Percentiles rank a stretch among this genome's conserved stretches.
Conservation (phyloP, 306 rosid genomes). For the Luffa aegyptiaca region DNA sequence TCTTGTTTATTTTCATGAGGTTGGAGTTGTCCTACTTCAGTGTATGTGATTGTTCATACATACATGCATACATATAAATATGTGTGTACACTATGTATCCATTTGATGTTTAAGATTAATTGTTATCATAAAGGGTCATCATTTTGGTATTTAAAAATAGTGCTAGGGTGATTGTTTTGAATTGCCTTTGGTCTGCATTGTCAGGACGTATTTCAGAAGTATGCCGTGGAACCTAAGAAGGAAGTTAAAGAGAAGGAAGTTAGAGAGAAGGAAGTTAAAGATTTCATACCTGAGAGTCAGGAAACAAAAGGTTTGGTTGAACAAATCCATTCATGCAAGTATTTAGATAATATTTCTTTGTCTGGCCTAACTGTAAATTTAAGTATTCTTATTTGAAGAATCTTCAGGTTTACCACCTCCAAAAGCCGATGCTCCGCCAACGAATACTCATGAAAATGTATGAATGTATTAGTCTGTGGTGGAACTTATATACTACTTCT, state of each 20-base stretch:
- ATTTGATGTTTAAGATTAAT: background rate
- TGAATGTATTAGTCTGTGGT: conserved; percentile 17
- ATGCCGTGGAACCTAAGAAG: conserved; percentile 32
- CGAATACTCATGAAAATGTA: conserved; percentile 41
- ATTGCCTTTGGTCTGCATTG: conserved; percentile 21
- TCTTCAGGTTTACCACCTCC: conserved; percentile 39
- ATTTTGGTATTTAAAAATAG: conserved; percentile 4
- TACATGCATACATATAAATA: background rate
- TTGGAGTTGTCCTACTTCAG: background rate
- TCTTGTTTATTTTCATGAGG: background rate
- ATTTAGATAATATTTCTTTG: background rate
- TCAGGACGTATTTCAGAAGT: conserved; percentile 50
- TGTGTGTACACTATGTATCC: background rate
- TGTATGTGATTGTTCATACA: background rate
- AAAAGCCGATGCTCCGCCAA: conserved; percentile 26
- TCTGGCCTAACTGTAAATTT: conserved; percentile 1
- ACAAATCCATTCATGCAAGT: conserved; percentile 10
- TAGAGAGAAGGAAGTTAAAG: conserved; percentile 22
- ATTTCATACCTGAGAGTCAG: conserved; percentile 16
- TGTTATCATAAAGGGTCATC: background rate
- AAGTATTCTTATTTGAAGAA: conserved; percentile 10
- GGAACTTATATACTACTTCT: background rate
- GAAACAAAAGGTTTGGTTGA: conserved; percentile 28
- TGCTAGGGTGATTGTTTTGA: conserved; percentile 9
- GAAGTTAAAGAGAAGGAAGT: conserved; percentile 8